A percentile compares a stretch with the other conserved stretches of the same genome.
phyloP scores from a whole-genome alignment of 257 asterid species.

The Solanum bukasovii region DNA sequence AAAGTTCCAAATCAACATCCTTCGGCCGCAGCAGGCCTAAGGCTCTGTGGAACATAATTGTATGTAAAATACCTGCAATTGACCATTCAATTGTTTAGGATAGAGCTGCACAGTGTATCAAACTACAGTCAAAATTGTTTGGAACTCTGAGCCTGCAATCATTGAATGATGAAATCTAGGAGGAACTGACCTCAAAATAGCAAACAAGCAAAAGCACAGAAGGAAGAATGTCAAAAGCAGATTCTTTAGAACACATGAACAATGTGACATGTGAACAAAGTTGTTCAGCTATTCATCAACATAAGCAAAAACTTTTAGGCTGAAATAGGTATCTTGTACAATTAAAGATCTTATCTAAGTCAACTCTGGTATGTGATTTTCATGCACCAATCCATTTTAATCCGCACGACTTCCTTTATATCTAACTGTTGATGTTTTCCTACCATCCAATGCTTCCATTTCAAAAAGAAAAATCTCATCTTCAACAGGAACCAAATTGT shows the following conservation, averaged over 20 bases:
- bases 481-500: neutral
- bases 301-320: neutral
- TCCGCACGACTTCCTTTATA: neutral
- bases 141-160: neutral
- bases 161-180: neutral
- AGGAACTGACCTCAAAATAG: neutral
- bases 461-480: neutral
- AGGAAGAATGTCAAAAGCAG: neutral
- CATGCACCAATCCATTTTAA: neutral
- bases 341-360: neutral
- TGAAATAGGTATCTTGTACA: neutral
- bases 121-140: neutral
- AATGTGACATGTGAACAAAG: neutral
- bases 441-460: neutral
- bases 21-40: constrained; percentile 95
- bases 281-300: neutral
- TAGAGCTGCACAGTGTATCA: neutral
- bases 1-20: constrained; percentile 94
- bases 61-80: constrained; percentile 84
- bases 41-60: constrained; percentile 90
- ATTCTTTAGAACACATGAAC: neutral
- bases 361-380: neutral
- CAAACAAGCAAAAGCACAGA: neutral
- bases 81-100: neutral
- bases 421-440: neutral